Conservation (phyloP, 2,329 filamentous ascomycete genomes). For the Cladosporium sphaerospermum region DNA sequence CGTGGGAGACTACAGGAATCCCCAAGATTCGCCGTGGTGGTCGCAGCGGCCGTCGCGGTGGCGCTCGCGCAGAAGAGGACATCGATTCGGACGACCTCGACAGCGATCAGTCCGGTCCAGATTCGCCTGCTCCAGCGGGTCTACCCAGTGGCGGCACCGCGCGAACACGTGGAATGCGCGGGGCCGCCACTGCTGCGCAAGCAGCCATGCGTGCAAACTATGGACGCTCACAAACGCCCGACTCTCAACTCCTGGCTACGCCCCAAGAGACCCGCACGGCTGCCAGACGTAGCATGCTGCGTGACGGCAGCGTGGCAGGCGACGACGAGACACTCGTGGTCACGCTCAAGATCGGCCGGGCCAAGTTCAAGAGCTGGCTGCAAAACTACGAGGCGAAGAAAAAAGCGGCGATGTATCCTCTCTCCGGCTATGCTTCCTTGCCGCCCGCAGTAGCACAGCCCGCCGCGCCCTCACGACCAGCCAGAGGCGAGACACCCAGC, state of each 20-base stretch:
- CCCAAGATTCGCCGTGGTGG: slow-evolving; percentile 57
- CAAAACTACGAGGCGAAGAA: slow-evolving; percentile 32
- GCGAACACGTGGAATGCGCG: slow-evolving; percentile 80
- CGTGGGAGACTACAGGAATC: slow-evolving; percentile 76
- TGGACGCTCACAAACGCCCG: slow-evolving; percentile 83
- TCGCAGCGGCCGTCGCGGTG: slow-evolving; percentile 48
- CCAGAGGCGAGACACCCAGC: slow-evolving; percentile 11
- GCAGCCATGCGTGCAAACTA: slow-evolving; percentile 72
- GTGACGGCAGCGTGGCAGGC: slow-evolving; percentile 74
- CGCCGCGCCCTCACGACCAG: not conserved
- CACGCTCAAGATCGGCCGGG: slow-evolving; percentile 65
- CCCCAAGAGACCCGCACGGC: slow-evolving; percentile 69
- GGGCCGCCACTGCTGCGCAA: slow-evolving; percentile 78
- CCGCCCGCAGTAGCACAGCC: slow-evolving; percentile 14
- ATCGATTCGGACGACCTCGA: slow-evolving; percentile 88
- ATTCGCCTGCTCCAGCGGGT: slow-evolving; percentile 49
- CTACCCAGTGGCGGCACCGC: slow-evolving; percentile 61
- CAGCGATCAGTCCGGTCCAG: slow-evolving; percentile 78
- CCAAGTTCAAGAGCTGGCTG: slow-evolving; percentile 63
- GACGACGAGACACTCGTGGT: slow-evolving; percentile 64
- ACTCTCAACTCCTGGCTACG: slow-evolving; percentile 55
- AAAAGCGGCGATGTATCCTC: slow-evolving; percentile 26
- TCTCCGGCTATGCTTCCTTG: slow-evolving; percentile 30
- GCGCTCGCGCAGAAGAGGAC: slow-evolving; percentile 50
- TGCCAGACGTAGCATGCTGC: slow-evolving; percentile 52